phyloP scores from a whole-genome alignment of 2,329 filamentous ascomycete species.

The Microcyclosporella mali region DNA sequence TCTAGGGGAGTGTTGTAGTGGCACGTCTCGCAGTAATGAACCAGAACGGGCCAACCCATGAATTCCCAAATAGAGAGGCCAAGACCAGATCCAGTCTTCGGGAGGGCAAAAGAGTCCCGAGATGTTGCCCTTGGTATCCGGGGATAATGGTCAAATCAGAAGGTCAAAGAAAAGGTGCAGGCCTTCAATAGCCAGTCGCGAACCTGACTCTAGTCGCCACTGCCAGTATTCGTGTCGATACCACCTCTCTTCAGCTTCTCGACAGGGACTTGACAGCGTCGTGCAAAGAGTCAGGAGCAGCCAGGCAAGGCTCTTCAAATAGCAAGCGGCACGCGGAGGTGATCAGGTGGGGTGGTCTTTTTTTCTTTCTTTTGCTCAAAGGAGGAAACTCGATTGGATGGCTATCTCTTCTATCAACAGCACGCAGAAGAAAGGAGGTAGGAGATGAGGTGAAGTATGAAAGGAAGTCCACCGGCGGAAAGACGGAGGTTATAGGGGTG shows the following conservation, averaged over 20 bases:
- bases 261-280: slow-evolving; percentile 13
- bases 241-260: slow-evolving; percentile 23
- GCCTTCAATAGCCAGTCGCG: no score
- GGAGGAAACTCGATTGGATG: slow-evolving; percentile 4
- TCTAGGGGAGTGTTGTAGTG: slow-evolving; percentile 32
- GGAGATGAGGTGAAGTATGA: slow-evolving; percentile 1
- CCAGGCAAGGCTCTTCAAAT: background rate
- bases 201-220: no score
- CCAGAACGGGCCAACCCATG: slow-evolving; percentile 24
- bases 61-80: slow-evolving; percentile 3
- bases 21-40: slow-evolving; percentile 29
- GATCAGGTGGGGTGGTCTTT: slow-evolving; percentile 3
- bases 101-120: slow-evolving; percentile 1
- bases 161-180: slow-evolving; percentile 14
- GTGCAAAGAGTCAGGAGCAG: slow-evolving; percentile 2
- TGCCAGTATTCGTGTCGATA: slow-evolving; percentile 16
- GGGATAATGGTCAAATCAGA: background rate
- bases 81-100: slow-evolving; percentile 1
- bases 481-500: slow-evolving; percentile 9
- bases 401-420: slow-evolving; percentile 24
- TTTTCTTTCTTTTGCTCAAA: slow-evolving; percentile 2
- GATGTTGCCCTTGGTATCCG: slow-evolving; percentile 3
- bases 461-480: slow-evolving; percentile 1
- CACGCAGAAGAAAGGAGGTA: slow-evolving; percentile 8
- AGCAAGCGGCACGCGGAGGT: slow-evolving; percentile 1